Evolutionary conservation across 306 rosid species (phyloP).

Genomic region (Medicago lupulina): DNA sequence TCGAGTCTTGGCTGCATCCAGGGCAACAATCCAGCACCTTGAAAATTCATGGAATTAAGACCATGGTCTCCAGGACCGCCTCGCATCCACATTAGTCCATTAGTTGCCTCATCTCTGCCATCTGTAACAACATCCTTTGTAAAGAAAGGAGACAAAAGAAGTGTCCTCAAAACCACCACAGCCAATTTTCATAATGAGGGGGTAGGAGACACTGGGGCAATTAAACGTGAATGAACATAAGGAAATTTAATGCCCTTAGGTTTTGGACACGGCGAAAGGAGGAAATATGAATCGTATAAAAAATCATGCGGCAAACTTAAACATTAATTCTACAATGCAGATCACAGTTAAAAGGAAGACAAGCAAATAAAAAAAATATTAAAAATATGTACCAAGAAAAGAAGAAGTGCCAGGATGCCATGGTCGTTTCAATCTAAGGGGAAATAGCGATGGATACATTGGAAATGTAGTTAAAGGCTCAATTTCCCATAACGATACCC

Average conservation of each 20-base stretch:
- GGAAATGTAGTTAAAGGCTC: constrained; percentile 93
- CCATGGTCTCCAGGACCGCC: constrained; percentile 74
- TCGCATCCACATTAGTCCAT: constrained; percentile 81
- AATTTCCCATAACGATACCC: constrained; percentile 92
- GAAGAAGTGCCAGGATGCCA: constrained; percentile 87
- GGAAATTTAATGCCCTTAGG: not conserved
- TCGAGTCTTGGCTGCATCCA: constrained; percentile 89
- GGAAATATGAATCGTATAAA: constrained; percentile 17
- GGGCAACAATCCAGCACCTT: constrained; percentile 69
- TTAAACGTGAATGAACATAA: not conserved
- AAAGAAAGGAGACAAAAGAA: constrained; percentile 38
- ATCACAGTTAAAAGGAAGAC: constrained; percentile 22
- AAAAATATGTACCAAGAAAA: constrained; percentile 59
- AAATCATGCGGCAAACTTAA: constrained; percentile 7
- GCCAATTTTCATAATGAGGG: constrained; percentile 15
- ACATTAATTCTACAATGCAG: not conserved
- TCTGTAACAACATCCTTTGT: constrained; percentile 56
- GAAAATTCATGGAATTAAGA: constrained; percentile 70
- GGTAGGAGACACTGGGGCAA: constrained; percentile 3
- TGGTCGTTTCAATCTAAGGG: constrained; percentile 85
- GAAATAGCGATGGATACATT: constrained; percentile 89
- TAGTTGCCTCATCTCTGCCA: constrained; percentile 72
- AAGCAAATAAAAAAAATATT: not conserved
- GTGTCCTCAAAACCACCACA: constrained; percentile 43
- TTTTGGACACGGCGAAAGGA: constrained; percentile 17